Evolutionary conservation across 495 filamentous ascomycete genomes (phyloP).

Genomic region (Neurospora sp.): DNA sequence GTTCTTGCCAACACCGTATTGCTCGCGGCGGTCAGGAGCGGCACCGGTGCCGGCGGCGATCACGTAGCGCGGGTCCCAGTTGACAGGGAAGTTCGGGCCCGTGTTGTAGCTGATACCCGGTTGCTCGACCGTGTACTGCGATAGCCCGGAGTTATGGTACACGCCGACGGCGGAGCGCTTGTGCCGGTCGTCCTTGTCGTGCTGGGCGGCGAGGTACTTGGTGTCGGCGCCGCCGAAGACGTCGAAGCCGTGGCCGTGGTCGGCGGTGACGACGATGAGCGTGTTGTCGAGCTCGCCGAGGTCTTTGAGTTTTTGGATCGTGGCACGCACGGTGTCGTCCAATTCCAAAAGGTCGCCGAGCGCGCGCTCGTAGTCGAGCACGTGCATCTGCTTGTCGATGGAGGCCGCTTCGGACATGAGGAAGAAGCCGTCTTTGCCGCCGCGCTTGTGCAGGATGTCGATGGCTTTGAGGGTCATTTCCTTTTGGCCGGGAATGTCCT

Average conservation of each 20-base stretch:
- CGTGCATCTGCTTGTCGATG: conserved; percentile 75
- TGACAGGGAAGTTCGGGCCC: conserved; percentile 57
- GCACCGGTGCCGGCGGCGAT: conserved; percentile 54
- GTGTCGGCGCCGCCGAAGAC: conserved; percentile 41
- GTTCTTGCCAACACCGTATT: conserved; percentile 49
- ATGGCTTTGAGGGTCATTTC: conserved; percentile 77
- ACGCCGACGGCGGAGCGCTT: conserved; percentile 60
- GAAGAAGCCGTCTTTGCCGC: conserved; percentile 59
- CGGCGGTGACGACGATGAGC: conserved; percentile 59
- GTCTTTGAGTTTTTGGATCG: conserved; percentile 48
- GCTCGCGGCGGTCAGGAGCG: conserved; percentile 57
- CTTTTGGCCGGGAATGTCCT: conserved; percentile 61
- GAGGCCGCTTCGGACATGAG: conserved; percentile 68
- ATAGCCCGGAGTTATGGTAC: conserved; percentile 54
- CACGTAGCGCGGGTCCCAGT: conserved; percentile 69
- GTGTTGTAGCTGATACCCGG: conserved; percentile 45
- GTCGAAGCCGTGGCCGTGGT: conserved; percentile 69
- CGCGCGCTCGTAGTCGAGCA: conserved; percentile 64
- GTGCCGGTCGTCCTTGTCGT: conserved; percentile 38
- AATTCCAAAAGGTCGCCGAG: conserved; percentile 67
- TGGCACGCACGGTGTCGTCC: conserved; percentile 61
- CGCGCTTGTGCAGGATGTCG: conserved; percentile 54
- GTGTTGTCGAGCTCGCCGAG: conserved; percentile 53
- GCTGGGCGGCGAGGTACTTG: conserved; percentile 50
- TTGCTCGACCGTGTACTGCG: conserved; percentile 50